Percentiles rank a stretch among this genome's conserved stretches.
Evolutionary conservation across 2,329 filamentous ascomycete genomes (phyloP).

Genomic region (Rutstroemia sydowiana): DNA sequence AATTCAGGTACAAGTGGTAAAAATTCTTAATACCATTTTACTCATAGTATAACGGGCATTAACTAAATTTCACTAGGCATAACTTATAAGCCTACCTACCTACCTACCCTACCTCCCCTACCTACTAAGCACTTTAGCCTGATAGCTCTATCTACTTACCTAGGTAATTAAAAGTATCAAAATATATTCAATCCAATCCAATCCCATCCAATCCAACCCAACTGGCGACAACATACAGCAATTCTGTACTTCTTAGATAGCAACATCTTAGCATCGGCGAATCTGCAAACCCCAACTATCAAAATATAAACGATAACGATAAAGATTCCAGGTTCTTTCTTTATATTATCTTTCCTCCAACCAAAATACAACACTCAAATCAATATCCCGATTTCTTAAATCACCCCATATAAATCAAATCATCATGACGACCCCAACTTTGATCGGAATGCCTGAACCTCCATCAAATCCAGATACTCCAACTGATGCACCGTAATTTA

Average conservation of each 20-base stretch:
- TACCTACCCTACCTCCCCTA: not conserved
- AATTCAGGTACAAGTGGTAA: no score
- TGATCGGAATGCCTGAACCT: slow-evolving; percentile 79
- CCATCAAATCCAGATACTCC: slow-evolving; percentile 79
- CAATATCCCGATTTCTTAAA: not conserved
- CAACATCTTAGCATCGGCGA: no score
- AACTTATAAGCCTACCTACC: no score
- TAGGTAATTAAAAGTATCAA: not conserved
- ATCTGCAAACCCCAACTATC: no score
- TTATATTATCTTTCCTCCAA: no score
- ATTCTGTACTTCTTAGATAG: no score
- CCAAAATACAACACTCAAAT: not conserved
- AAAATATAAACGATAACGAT: no score
- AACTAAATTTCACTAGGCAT: no score
- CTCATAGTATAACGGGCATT: no score
- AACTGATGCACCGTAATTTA: slow-evolving; percentile 72
- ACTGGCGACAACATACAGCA: no score
- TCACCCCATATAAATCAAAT: not conserved
- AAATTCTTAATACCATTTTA: no score
- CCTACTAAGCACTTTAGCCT: not conserved
- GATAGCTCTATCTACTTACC: not conserved
- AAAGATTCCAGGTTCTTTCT: no score
- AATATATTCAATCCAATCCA: not conserved
- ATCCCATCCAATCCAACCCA: not conserved
- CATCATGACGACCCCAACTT: slow-evolving; percentile 38